phyloP scores from a whole-genome alignment of 371 early-diverging fungal genomes.

The Mucor plumbeus region DNA sequence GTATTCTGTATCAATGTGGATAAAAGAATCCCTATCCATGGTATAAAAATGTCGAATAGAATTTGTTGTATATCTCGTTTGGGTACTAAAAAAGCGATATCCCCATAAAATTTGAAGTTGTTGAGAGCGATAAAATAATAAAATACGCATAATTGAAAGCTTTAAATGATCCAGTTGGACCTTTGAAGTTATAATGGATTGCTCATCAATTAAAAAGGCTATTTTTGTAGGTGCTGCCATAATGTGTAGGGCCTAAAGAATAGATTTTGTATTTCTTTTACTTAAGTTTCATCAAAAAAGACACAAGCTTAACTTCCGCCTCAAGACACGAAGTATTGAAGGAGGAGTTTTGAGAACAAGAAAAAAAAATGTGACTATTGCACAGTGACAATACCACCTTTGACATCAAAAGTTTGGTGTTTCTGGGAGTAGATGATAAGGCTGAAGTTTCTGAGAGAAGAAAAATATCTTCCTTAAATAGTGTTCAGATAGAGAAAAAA shows the following conservation, averaged over 20 bases:
- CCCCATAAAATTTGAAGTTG: conserved; percentile 16
- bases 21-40: conserved; percentile 13
- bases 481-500: too few species aligned
- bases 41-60: conserved; percentile 20
- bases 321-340: too few species aligned
- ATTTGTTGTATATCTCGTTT: conserved; percentile 8
- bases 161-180: conserved; percentile 16
- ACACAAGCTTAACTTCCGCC: too few species aligned
- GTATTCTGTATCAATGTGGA: conserved; percentile 14
- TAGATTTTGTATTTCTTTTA: too few species aligned
- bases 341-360: too few species aligned
- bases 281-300: too few species aligned
- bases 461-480: too few species aligned
- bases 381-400: too few species aligned
- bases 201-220: conserved; percentile 27
- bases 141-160: conserved; percentile 20
- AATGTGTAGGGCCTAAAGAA: neutral
- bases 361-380: too few species aligned
- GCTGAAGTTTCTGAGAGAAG: too few species aligned
- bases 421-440: too few species aligned
- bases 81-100: conserved; percentile 27
- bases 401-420: too few species aligned
- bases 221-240: conserved; percentile 19
- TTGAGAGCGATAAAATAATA: conserved; percentile 12
- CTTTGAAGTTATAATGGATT: conserved; percentile 11